Evolutionary conservation across 2,329 filamentous ascomycete genomes (phyloP).

Genomic region (Phialemoniopsis sp.): DNA sequence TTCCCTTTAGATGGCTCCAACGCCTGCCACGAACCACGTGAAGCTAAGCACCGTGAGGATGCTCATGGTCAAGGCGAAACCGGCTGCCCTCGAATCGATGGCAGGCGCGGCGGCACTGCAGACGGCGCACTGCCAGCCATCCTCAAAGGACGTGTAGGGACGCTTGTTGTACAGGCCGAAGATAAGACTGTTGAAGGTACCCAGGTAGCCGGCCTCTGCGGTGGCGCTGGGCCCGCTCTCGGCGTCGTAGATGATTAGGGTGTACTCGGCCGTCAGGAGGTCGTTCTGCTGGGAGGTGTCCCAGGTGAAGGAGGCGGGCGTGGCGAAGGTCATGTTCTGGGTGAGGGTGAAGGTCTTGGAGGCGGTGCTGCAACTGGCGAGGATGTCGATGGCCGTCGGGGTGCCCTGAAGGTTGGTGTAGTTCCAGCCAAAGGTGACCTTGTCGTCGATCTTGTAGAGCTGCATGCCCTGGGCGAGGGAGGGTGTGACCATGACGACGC

Average conservation of each 20-base stretch:
- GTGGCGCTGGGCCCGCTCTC: slow-evolving; percentile 44
- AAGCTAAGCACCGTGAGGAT: slow-evolving; percentile 55
- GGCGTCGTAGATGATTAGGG: slow-evolving; percentile 58
- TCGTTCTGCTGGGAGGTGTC: slow-evolving; percentile 48
- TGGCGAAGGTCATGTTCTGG: slow-evolving; percentile 56
- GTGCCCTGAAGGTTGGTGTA: slow-evolving; percentile 56
- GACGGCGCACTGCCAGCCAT: slow-evolving; percentile 50
- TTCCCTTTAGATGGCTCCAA: slow-evolving; percentile 22
- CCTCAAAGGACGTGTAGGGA: slow-evolving; percentile 44
- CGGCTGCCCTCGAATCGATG: slow-evolving; percentile 38
- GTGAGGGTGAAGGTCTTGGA: slow-evolving; percentile 56
- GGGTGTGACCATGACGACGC: slow-evolving; percentile 50
- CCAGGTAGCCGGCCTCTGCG: slow-evolving; percentile 52
- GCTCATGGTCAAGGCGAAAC: slow-evolving; percentile 50
- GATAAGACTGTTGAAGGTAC: slow-evolving; percentile 38
- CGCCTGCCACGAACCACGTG: slow-evolving; percentile 59
- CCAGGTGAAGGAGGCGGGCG: slow-evolving; percentile 50
- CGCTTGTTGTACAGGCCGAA: slow-evolving; percentile 56
- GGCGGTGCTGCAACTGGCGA: slow-evolving; percentile 50
- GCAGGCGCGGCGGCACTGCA: slow-evolving; percentile 49
- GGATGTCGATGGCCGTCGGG: slow-evolving; percentile 56
- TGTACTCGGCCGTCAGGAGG: slow-evolving; percentile 54
- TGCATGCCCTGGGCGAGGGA: slow-evolving; percentile 36
- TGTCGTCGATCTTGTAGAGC: slow-evolving; percentile 58
- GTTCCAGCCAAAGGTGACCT: slow-evolving; percentile 60